These are phyloP conservation scores for Glycine soja DNA, from an alignment of 306 rosid species.

Conservation along the genomic window DNA sequence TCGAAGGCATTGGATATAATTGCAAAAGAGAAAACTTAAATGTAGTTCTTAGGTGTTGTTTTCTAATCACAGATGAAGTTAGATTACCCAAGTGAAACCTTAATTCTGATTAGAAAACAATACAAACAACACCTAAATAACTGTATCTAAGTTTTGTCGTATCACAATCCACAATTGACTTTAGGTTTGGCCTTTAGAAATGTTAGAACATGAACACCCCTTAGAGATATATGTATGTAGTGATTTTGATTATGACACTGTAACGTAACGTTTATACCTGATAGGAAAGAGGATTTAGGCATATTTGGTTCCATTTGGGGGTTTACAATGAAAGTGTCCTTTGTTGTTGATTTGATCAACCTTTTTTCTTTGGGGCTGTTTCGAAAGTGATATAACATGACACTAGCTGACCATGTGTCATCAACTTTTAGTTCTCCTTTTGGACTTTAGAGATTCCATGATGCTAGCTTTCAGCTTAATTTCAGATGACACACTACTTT, in stretches of 20 bases:
- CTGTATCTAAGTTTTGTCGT: too few species aligned
- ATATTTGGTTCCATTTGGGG: background rate
- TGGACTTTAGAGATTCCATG: background rate
- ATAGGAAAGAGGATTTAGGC: slow-evolving; percentile 29
- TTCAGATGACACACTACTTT: background rate
- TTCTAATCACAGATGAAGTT: too few species aligned
- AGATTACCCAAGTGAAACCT: too few species aligned
- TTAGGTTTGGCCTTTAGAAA: slow-evolving; percentile 42
- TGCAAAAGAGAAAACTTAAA: too few species aligned
- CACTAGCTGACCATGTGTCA: too few species aligned
- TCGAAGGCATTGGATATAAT: background rate
- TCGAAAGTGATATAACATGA: background rate
- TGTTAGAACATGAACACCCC: slow-evolving; percentile 38
- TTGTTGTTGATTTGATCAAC: slow-evolving; percentile 17
- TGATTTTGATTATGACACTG: slow-evolving; percentile 24
- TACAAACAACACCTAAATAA: too few species aligned
- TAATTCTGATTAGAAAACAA: too few species aligned
- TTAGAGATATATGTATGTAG: background rate
- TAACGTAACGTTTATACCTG: too few species aligned
- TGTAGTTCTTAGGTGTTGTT: too few species aligned
- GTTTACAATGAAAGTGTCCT: slow-evolving; percentile 13
- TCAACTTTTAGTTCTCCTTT: slow-evolving; percentile 15
- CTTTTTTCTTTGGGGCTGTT: background rate
- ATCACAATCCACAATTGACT: background rate
- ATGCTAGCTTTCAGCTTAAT: background rate